phyloP scores from a whole-genome alignment of 768 basidiomycete genomes.

The Guyanaporus albipodus region DNA sequence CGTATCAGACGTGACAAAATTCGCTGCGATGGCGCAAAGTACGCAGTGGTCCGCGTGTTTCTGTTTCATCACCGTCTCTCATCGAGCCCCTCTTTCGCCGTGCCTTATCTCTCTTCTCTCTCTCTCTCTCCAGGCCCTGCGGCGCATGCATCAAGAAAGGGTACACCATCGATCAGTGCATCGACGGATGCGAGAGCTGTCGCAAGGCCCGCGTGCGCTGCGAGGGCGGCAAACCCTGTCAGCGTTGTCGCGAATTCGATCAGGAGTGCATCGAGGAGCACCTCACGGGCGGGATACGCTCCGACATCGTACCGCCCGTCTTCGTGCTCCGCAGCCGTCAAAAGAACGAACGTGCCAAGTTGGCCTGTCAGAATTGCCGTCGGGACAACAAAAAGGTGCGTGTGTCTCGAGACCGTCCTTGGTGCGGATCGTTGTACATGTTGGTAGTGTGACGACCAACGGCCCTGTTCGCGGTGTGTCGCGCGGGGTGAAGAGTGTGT shows the following conservation, averaged over 20 bases:
- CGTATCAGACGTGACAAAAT: slow-evolving; percentile 54
- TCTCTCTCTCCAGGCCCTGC: slow-evolving; percentile 45
- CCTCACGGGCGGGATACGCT: slow-evolving; percentile 17
- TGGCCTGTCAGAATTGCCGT: slow-evolving; percentile 58
- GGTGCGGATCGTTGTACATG: too few species aligned
- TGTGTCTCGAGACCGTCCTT: background rate
- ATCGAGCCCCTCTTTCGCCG: background rate
- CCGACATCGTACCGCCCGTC: slow-evolving; percentile 23
- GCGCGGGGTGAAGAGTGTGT: slow-evolving; percentile 52
- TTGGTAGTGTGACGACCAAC: slow-evolving; percentile 55
- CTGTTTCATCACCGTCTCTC: background rate
- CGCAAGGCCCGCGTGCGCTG: slow-evolving; percentile 47
- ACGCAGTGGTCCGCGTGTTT: slow-evolving; percentile 13
- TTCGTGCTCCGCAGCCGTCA: slow-evolving; percentile 28
- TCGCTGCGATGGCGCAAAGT: slow-evolving; percentile 55
- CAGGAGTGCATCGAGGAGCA: slow-evolving; percentile 48
- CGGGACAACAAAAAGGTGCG: slow-evolving; percentile 63
- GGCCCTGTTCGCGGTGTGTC: slow-evolving; percentile 59
- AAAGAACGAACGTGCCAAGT: slow-evolving; percentile 49
- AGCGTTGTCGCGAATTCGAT: slow-evolving; percentile 32
- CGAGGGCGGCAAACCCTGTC: slow-evolving; percentile 37
- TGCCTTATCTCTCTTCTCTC: too few species aligned
- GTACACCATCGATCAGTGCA: slow-evolving; percentile 48
- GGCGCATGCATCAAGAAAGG: slow-evolving; percentile 54
- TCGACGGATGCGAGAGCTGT: slow-evolving; percentile 60